A percentile compares a stretch with the other conserved stretches of the same genome.
Conservation (phyloP, 805 yeast genomes). For the Barnettozyma wickerhamii region DNA sequence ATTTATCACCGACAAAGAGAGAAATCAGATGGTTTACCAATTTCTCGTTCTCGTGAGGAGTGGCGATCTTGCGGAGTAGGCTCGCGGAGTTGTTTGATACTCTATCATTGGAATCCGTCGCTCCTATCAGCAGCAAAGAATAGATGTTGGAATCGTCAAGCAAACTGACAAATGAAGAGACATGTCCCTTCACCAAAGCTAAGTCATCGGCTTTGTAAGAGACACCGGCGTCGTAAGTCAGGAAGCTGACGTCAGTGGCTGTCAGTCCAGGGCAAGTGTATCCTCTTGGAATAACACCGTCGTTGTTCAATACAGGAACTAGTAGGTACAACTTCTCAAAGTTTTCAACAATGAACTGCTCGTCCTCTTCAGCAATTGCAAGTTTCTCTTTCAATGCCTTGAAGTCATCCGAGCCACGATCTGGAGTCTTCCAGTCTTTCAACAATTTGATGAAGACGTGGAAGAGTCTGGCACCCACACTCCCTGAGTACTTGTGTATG, state of each 20-base stretch:
- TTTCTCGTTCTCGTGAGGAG: slow-evolving; percentile 47
- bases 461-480: slow-evolving; percentile 55
- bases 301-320: slow-evolving; percentile 38
- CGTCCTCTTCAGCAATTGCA: slow-evolving; percentile 33
- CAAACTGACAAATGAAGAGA: slow-evolving; percentile 35
- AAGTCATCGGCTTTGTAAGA: slow-evolving; percentile 48
- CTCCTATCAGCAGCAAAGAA: slow-evolving; percentile 56
- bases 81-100: slow-evolving; percentile 53
- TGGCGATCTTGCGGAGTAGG: slow-evolving; percentile 41
- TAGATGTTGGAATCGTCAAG: slow-evolving; percentile 33
- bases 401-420: slow-evolving; percentile 40
- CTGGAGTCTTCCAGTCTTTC: slow-evolving; percentile 44
- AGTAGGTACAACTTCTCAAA: slow-evolving; percentile 57
- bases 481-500: slow-evolving; percentile 35
- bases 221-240: slow-evolving; percentile 67
- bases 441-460: slow-evolving; percentile 54
- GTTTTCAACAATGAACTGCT: slow-evolving; percentile 44
- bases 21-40: slow-evolving; percentile 41
- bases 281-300: slow-evolving; percentile 39
- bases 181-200: slow-evolving; percentile 34
- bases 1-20: slow-evolving; percentile 48
- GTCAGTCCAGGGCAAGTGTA: slow-evolving; percentile 63
- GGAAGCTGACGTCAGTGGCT: slow-evolving; percentile 49
- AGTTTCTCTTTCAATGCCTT: slow-evolving; percentile 31
- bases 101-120: slow-evolving; percentile 53